Evolutionary conservation across 2,329 filamentous ascomycete genomes (phyloP).

Genomic region (Neofusicoccum laricinum): DNA sequence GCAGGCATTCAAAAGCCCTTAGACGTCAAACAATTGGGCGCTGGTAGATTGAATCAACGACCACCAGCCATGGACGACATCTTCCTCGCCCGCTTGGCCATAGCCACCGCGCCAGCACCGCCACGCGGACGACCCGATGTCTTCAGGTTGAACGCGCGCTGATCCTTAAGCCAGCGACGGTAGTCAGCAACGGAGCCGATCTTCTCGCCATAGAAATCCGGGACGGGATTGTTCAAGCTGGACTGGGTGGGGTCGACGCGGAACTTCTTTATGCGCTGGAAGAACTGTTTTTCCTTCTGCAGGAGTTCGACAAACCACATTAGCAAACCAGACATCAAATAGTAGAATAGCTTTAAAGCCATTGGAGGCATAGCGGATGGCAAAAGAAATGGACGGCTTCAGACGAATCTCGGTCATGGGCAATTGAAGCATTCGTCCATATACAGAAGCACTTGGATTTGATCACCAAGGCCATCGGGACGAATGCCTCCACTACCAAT

Average conservation of each 20-base stretch:
- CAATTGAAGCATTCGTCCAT: too few species aligned
- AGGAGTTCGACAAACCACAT: background rate
- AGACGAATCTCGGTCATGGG: too few species aligned
- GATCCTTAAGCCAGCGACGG: constrained; percentile 94
- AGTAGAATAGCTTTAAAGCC: too few species aligned
- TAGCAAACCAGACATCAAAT: background rate
- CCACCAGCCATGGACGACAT: background rate
- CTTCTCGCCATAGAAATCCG: constrained; percentile 98
- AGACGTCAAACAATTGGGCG: too few species aligned
- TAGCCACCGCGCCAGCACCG: constrained; percentile 44
- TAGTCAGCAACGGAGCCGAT: constrained; percentile 91
- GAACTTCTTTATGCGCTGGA: constrained; percentile 84
- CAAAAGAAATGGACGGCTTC: too few species aligned
- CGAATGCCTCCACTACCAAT: too few species aligned
- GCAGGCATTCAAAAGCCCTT: too few species aligned
- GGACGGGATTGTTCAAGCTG: constrained; percentile 87
- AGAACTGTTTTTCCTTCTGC: constrained; percentile 92
- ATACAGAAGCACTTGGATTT: too few species aligned
- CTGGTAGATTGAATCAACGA: background rate
- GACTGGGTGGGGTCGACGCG: constrained; percentile 87
- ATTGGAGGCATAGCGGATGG: too few species aligned
- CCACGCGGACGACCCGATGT: constrained; percentile 56
- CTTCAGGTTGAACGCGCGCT: constrained; percentile 87
- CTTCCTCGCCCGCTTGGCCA: constrained; percentile 2
- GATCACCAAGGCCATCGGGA: too few species aligned